Conservation (phyloP, 2,329 filamentous ascomycete genomes). For the Beauveria pseudobassiana region DNA sequence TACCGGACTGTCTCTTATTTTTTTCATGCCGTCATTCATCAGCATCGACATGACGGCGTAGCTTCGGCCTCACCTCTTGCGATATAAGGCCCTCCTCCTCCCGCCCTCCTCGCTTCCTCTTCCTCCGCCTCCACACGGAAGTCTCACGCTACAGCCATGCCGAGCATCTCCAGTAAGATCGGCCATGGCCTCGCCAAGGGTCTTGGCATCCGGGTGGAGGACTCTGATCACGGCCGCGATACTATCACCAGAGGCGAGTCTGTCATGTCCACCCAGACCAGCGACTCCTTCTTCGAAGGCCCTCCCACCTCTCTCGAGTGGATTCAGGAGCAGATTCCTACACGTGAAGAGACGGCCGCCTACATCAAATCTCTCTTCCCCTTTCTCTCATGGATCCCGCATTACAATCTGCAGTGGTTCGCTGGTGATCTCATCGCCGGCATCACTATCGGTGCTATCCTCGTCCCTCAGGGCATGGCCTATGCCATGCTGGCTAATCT, state of each 20-base stretch:
- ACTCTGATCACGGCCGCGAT: slow-evolving; percentile 32
- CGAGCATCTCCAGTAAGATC: slow-evolving; percentile 43
- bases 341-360: slow-evolving; percentile 38
- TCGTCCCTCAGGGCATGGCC: slow-evolving; percentile 96
- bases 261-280: slow-evolving; percentile 63
- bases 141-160: slow-evolving; percentile 23
- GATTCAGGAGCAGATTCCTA: slow-evolving; percentile 57
- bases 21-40: background rate
- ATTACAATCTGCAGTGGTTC: slow-evolving; percentile 88
- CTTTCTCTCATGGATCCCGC: slow-evolving; percentile 78
- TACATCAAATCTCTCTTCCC: slow-evolving; percentile 76
- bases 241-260: slow-evolving; percentile 72
- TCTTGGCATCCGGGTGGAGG: slow-evolving; percentile 74
- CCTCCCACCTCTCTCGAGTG: slow-evolving; percentile 71
- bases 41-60: background rate
- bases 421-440: slow-evolving; percentile 81
- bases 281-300: slow-evolving; percentile 74
- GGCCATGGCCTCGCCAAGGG: slow-evolving; percentile 70
- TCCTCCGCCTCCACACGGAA: background rate
- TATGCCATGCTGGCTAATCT: slow-evolving; percentile 80
- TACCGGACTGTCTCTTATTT: background rate
- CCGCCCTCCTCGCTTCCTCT: background rate
- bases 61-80: background rate
- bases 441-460: slow-evolving; percentile 52
- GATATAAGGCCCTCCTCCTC: background rate